Base-by-base conservation (phyloP, 805 yeast genomes). In the Ogataea pignaliae region DNA sequence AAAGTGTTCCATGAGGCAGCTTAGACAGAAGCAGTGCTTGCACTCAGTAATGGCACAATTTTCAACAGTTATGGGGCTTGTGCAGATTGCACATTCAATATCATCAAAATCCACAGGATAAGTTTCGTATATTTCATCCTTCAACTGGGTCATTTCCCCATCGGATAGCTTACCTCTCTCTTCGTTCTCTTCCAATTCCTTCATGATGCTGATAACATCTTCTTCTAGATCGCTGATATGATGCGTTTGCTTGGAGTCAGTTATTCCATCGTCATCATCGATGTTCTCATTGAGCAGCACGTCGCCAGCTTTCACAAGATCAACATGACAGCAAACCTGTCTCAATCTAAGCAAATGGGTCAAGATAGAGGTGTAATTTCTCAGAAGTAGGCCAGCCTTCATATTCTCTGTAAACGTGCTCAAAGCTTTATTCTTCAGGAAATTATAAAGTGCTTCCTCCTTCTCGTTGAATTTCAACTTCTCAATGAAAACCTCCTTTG, bases 251-350 rank as follows among this genome's bases (percentile, higher is more conserved):
- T 12, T n/a, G 9, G 33, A 5, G 14, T 30, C 33, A n/a, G 10
- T 9, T 30, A 30, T 13, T 13, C 14, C 33, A 13, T 30, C 33
- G 14, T 30, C 33, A n/a, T 30, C 33, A 13, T 12, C 13, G 10
- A n/a, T 12, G 18, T 55, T 44, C 32, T 61, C 66, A 26, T 48
- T 43, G 7, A 21, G 26, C 26, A 21, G 26, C 26, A 5, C 26
- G 29, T 47, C 43, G 3, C 51, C 30, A 2, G 47, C 31, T 3
- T 75, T 73, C 1, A 89, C 75, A 44, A 90, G 67, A 42, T 78
- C 79, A 14, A 84, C 73, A 60, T 91, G 97, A 57, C 96, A 88
- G 60, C 97, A 91, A 0, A 85, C 76, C 60, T 91, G 98, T 46
- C 98, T 72, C 33, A 91, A 70, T 44, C 98, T 71, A 50, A 91